phyloP scores from a whole-genome alignment of 129 eudicot species.

The Artemisia annua region DNA sequence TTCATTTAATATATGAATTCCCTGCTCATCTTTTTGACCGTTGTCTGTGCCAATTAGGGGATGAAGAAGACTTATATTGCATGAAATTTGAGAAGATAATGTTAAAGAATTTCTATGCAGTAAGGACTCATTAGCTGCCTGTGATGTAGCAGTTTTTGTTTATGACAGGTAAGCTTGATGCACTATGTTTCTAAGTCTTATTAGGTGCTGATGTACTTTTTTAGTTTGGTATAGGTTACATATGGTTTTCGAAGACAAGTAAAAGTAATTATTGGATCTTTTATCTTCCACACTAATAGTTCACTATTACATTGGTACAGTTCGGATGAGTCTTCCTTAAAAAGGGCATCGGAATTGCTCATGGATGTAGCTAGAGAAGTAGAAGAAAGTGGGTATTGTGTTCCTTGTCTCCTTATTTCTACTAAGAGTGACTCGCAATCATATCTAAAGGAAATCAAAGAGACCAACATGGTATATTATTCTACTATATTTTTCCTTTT shows the following conservation, averaged over 20 bases:
- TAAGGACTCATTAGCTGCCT: slow-evolving; percentile 73
- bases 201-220: too few relatives aligned
- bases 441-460: slow-evolving; percentile 56
- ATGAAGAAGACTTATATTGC: slow-evolving; percentile 67
- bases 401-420: slow-evolving; percentile 80
- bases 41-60: slow-evolving; percentile 44
- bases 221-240: background rate
- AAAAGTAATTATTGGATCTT: background rate
- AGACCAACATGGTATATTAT: slow-evolving; percentile 62
- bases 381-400: slow-evolving; percentile 76
- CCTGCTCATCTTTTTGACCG: too few relatives aligned
- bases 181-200: slow-evolving; percentile 5
- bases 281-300: background rate
- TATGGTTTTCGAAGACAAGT: background rate
- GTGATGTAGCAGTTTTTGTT: slow-evolving; percentile 83
- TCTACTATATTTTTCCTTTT: background rate
- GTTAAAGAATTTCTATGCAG: slow-evolving; percentile 51
- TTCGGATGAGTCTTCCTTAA: slow-evolving; percentile 70
- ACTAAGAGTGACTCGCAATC: slow-evolving; percentile 73
- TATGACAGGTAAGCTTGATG: slow-evolving; percentile 71
- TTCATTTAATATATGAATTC: too few relatives aligned
- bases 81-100: slow-evolving; percentile 85
- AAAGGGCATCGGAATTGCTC: slow-evolving; percentile 70
- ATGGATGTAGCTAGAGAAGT: slow-evolving; percentile 70
- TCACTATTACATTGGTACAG: slow-evolving; percentile 30